Percentiles rank a stretch among this genome's conserved stretches.
phyloP scores from a whole-genome alignment of 1,284 basidiomycete species.

The Hortiboletus rubellus region DNA sequence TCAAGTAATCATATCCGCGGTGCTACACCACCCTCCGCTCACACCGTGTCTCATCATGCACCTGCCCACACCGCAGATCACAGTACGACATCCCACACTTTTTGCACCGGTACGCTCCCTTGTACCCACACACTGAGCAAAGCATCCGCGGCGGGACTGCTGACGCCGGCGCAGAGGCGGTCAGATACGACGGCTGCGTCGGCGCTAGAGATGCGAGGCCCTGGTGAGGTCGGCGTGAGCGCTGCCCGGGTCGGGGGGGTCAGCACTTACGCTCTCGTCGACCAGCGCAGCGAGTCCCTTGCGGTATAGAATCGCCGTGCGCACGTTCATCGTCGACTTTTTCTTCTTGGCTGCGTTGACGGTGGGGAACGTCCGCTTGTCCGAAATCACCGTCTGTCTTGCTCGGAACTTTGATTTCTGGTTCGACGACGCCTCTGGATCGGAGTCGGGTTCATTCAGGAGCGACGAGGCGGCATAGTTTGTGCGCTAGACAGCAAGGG shows the following conservation, averaged over 20 bases:
- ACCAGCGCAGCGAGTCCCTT: conserved; percentile 70
- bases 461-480: conserved; percentile 65
- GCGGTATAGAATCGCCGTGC: conserved; percentile 75
- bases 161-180: conserved; percentile 50
- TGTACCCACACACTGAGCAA: conserved; percentile 70
- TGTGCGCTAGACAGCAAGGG: conserved; percentile 52
- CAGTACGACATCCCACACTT: conserved; percentile 62
- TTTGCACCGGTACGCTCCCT: conserved; percentile 61
- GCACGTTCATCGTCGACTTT: conserved; percentile 77
- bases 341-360: conserved; percentile 52
- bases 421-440: conserved; percentile 27
- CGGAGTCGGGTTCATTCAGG: conserved; percentile 48
- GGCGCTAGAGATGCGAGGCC: conserved; percentile 56
- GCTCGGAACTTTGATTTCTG: conserved; percentile 59
- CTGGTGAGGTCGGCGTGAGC: conserved; percentile 37
- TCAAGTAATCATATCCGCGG: neutral
- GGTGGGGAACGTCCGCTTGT: conserved; percentile 54
- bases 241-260: neutral
- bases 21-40: conserved; percentile 51
- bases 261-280: conserved; percentile 70
- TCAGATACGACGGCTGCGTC: conserved; percentile 57
- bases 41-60: conserved; percentile 63
- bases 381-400: conserved; percentile 65
- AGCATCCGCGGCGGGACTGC: conserved; percentile 52
- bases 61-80: conserved; percentile 52